Conservation (phyloP, 371 early-diverging fungal species). For the Mucor piriformis region DNA sequence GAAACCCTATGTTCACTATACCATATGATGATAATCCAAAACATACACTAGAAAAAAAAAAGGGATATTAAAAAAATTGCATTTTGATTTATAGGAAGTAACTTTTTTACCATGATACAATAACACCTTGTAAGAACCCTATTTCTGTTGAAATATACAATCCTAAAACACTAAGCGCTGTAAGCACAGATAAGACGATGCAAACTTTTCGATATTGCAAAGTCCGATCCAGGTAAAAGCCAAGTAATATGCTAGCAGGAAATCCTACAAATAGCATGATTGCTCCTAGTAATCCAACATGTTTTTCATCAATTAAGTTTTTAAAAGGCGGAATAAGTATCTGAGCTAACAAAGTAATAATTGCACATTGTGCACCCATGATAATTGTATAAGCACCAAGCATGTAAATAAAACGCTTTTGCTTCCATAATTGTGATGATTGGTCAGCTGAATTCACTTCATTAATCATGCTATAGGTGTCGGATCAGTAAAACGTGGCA, state of each 20-base stretch:
- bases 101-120: slow-evolving; percentile 30
- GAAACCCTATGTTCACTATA: slow-evolving; percentile 26
- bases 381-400: slow-evolving; percentile 45
- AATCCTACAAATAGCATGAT: slow-evolving; percentile 48
- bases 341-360: slow-evolving; percentile 53
- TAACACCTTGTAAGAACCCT: slow-evolving; percentile 27
- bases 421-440: slow-evolving; percentile 26
- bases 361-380: slow-evolving; percentile 55
- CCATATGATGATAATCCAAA: slow-evolving; percentile 56
- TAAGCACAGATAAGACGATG: slow-evolving; percentile 25
- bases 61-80: not conserved
- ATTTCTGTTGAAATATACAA: slow-evolving; percentile 34
- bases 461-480: slow-evolving; percentile 8
- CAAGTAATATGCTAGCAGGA: slow-evolving; percentile 44
- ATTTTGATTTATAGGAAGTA: slow-evolving; percentile 20
- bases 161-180: slow-evolving; percentile 30
- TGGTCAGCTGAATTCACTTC: slow-evolving; percentile 28
- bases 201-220: slow-evolving; percentile 38
- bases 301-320: slow-evolving; percentile 31
- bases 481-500: not conserved
- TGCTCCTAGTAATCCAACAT: slow-evolving; percentile 48
- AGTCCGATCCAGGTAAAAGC: slow-evolving; percentile 49
- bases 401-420: slow-evolving; percentile 35
- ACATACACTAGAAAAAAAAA: slow-evolving; percentile 24
- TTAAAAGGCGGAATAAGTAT: slow-evolving; percentile 50